phyloP scores from a whole-genome alignment of 805 yeast species.

The Priceomyces carsonii region DNA sequence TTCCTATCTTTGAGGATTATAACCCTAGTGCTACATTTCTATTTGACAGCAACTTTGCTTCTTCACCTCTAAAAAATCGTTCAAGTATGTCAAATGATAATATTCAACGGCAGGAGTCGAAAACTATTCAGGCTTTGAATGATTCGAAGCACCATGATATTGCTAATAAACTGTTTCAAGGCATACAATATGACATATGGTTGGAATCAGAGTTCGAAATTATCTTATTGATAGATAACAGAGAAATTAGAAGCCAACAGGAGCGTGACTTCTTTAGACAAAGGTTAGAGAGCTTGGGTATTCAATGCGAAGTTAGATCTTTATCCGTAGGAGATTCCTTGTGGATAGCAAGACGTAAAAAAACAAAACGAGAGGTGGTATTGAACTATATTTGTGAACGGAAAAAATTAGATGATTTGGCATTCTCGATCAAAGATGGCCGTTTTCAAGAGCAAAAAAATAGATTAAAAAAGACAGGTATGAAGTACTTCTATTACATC shows the following conservation, averaged over 20 bases:
- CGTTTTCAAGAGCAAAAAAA: conserved; percentile 85
- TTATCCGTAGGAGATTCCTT: conserved; percentile 83
- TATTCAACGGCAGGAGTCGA: too few relatives aligned
- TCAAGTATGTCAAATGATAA: too few relatives aligned
- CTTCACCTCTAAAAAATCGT: too few relatives aligned
- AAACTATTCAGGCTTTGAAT: background rate
- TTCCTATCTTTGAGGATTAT: too few relatives aligned
- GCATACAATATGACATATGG: conserved; percentile 57
- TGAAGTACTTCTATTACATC: conserved; percentile 68
- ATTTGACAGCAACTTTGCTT: too few relatives aligned
- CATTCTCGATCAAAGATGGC: conserved; percentile 81
- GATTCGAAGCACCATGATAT: conserved; percentile 22
- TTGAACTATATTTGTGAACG: conserved; percentile 87
- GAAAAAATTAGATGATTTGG: conserved; percentile 85
- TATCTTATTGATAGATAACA: conserved; percentile 67
- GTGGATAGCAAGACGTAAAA: conserved; percentile 79
- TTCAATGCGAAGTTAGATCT: conserved; percentile 53
- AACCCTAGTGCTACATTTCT: too few relatives aligned
- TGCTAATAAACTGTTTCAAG: conserved; percentile 18
- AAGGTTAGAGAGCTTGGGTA: conserved; percentile 50
- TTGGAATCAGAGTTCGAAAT: conserved; percentile 57
- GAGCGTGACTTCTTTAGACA: conserved; percentile 72
- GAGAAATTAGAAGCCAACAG: conserved; percentile 70
- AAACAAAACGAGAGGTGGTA: conserved; percentile 61
- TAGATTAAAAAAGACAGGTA: conserved; percentile 68